Base-by-base conservation (phyloP, 176 grass and related monocot genomes). In the Bromus sterilis region DNA sequence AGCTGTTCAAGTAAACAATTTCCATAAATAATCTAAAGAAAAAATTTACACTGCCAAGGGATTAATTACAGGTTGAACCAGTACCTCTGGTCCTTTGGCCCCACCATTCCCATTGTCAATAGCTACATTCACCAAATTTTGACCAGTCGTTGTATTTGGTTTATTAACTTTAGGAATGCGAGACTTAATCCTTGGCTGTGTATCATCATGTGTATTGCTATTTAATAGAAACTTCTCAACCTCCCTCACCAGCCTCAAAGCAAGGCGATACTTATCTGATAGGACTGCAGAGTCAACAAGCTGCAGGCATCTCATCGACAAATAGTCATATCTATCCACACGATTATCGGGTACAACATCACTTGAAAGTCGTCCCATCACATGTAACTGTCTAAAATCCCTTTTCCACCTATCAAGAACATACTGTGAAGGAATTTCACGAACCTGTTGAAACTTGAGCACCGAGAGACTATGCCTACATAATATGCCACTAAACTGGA, bases 391-490 rank as follows among this genome's bases (percentile, higher is more conserved):
- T 83, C 94, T 93, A 60, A 91, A 95, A 63, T 98, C 96, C 63
- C 88, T 98, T 87, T 95, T 98, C 96, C 96, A 98, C 76, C 93
- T 77, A 85, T 95, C 88, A 79, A 95, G 86, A 75, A 98, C 86
- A 88, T 89, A 98, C 16, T 82, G 90, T 40, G 76, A 70, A 66
- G 96, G 93, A 82, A 98, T 95, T 87, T 98, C 96, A 81, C 88
- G 96, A 78, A 95, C 87, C 76, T 90, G 93, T 78, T 95, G 89
- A 85, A 92, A 91, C 83, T 98, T 98, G 66, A 98, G 90, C 33
- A 93, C 87, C 7, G 90, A 93, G 57, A 98, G 84, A 80, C 89
- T 92, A 86, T 98, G 96, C 79, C 93, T 86, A 82, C 96, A 98
- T 18, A 98, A 77, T 61, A 98, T 90, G 48, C 96, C 93, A 53